Evolutionary conservation across 2,329 filamentous ascomycete genomes (phyloP), one percentile per base, ranked within the genome.

Genomic region (Ceratocystis ficicola): DNA sequence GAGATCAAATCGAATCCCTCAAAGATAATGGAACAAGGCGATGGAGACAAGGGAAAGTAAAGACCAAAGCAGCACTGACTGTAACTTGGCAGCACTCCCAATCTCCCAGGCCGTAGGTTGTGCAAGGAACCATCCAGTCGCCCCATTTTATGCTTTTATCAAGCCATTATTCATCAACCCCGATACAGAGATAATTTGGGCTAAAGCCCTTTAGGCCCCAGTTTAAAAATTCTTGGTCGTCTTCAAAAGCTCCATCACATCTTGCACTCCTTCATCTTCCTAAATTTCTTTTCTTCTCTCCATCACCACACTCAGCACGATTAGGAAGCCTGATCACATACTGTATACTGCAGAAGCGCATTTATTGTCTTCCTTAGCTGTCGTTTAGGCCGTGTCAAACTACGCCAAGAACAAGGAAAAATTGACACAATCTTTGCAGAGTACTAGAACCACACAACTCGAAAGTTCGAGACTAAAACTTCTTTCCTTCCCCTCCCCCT

Each of bases 151-250:
- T 63, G 44, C 44, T 32, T 50, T 1, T 63, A 63, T 63, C 25
- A 17, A 3, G 15, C 6, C n/a, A 10, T 22, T 22, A 1, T 12
- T n/a, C 46, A 12, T 17, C n/a, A 50, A 5, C 46, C 46, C 48
- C 32, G 41, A 22, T 65, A 65, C 25, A 60, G 28, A 12, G 50
- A 65, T 65, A 65, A 52, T 12, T 44, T 67, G 65, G 65, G 62
- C 50, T 67, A n/a, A 28, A 64, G 61, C 65, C 65, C 65, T 60
- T 44, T 32, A 20, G 6, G 52, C 52, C 52, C 52, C 52, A 59
- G 52, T 59, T 30, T 30, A 59, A 59, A 59, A 59, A 36, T 30
- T 30, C 20, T 57, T 30, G 28, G 8, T 30, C n/a, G 28, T 32
- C 65, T 67, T 67, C 55, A 67, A 67, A 67, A 64, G 48, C 28